A percentile compares a stretch with the other conserved stretches of the same genome.
These are phyloP conservation scores for Pterocarpus macrocarpus DNA, from an alignment of 306 rosid genomes.

Conservation along the genomic window DNA sequence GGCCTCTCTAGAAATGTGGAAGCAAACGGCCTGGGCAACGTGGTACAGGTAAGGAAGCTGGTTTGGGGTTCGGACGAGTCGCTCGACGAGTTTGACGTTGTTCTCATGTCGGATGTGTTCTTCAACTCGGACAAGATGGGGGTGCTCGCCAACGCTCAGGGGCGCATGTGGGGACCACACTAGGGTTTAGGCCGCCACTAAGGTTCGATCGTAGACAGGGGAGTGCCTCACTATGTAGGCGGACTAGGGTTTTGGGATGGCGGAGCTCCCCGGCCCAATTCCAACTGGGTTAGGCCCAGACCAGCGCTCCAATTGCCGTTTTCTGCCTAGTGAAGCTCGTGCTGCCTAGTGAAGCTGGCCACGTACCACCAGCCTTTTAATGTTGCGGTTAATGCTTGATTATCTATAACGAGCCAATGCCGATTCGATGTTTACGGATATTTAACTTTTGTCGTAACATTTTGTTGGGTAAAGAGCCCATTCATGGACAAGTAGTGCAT, in stretches of 20 bases:
- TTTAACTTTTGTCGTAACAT: not conserved
- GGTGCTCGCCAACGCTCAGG: not conserved
- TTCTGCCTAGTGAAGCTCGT: conserved; percentile 6
- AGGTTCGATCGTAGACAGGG: not conserved
- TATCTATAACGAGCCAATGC: too few relatives aligned
- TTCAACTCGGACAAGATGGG: not conserved
- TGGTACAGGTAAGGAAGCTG: not conserved
- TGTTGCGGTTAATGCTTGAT: not conserved
- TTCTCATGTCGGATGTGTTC: not conserved
- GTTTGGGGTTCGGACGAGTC: conserved; percentile 3
- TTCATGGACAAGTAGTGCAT: too few relatives aligned
- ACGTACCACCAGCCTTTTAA: not conserved
- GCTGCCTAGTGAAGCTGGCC: not conserved
- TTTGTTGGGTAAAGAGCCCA: not conserved
- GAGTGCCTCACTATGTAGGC: not conserved
- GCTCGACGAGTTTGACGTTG: not conserved
- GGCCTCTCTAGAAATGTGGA: not conserved
- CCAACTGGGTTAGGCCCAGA: not conserved
- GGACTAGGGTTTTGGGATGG: not conserved
- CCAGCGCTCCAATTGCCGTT: not conserved
- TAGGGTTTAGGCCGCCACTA: not conserved
- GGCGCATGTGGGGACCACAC: not conserved
- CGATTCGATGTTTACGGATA: not conserved
- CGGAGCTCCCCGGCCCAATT: not conserved
- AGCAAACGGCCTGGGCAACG: not conserved